phyloP scores from a whole-genome alignment of 129 eudicot species.

The Chrysanthemum seticuspe region DNA sequence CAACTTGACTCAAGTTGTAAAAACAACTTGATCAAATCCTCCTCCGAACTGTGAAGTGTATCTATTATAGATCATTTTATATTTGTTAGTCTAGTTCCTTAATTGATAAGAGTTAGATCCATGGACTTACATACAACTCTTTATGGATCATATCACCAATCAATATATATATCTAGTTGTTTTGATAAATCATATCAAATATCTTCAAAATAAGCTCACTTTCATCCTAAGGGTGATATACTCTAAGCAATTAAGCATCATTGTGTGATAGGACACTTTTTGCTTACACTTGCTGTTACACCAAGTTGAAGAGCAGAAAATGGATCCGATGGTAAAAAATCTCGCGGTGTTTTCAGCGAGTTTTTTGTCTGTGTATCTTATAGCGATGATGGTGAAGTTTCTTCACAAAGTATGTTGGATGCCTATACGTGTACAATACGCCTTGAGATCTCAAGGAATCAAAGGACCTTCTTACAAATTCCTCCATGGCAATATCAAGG shows the following conservation, averaged over 20 bases:
- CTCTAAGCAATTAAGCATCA: too few relatives aligned
- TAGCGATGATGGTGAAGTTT: constrained; percentile 33
- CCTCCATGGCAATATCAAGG: constrained; percentile 62
- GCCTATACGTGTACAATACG: constrained; percentile 39
- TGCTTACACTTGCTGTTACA: background rate
- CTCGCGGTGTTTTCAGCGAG: background rate
- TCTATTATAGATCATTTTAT: too few relatives aligned
- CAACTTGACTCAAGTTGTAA: too few relatives aligned
- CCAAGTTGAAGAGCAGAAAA: background rate
- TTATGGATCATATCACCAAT: too few relatives aligned
- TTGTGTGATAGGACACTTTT: background rate
- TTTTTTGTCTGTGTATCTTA: constrained; percentile 21
- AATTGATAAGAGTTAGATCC: too few relatives aligned
- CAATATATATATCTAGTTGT: too few relatives aligned
- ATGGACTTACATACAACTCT: too few relatives aligned
- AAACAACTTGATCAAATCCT: too few relatives aligned
- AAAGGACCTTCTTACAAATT: constrained; percentile 59
- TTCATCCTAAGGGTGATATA: background rate
- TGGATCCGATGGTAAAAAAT: constrained; percentile 19
- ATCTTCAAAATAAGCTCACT: background rate
- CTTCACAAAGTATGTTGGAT: constrained; percentile 50
- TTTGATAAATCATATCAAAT: background rate
- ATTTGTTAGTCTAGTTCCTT: too few relatives aligned
- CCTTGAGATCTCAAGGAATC: constrained; percentile 64
- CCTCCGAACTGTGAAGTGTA: too few relatives aligned